These are phyloP conservation scores for Paradendryphiella salina DNA, from an alignment of 2,329 filamentous ascomycete genomes.

Conservation along the genomic window DNA sequence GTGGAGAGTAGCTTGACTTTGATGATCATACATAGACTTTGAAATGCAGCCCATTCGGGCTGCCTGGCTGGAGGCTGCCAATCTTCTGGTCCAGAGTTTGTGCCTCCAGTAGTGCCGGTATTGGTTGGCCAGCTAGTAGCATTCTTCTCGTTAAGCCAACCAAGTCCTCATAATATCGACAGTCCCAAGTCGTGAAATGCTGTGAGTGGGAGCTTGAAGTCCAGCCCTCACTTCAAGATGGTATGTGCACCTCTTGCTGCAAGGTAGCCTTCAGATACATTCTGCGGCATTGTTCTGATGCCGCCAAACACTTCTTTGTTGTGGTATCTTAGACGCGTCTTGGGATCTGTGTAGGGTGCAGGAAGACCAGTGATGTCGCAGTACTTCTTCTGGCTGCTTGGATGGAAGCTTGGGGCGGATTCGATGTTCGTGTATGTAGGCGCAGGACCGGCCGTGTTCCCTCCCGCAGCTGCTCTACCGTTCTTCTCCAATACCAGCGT, in stretches of 20 bases:
- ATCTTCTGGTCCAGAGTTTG: neutral
- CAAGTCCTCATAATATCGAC: neutral
- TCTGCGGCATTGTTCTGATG: constrained; percentile 78
- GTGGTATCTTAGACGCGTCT: constrained; percentile 90
- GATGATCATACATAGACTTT: constrained; percentile 72
- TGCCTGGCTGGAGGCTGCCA: neutral
- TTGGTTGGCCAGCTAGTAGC: neutral
- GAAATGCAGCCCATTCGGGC: neutral
- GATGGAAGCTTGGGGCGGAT: constrained; percentile 80
- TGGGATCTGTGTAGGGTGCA: constrained; percentile 92
- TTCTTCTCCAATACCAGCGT: constrained; percentile 89
- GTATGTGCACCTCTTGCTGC: constrained; percentile 91
- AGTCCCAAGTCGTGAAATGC: neutral
- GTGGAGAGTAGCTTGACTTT: constrained; percentile 95
- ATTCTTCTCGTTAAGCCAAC: neutral
- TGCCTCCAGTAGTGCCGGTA: neutral
- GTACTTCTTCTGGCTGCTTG: constrained; percentile 80
- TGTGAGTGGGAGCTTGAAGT: neutral
- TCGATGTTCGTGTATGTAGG: constrained; percentile 97
- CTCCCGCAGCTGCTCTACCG: constrained; percentile 42
- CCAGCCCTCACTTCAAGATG: constrained; percentile 72
- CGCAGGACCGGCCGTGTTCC: constrained; percentile 57
- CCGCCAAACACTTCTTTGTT: constrained; percentile 88
- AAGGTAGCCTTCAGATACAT: constrained; percentile 82
- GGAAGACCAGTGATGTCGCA: constrained; percentile 94